A percentile compares a stretch with the other conserved stretches of the same genome.
phyloP scores from a whole-genome alignment of 352 stramenopile genomes.

The Phytophthora tentaculata region DNA sequence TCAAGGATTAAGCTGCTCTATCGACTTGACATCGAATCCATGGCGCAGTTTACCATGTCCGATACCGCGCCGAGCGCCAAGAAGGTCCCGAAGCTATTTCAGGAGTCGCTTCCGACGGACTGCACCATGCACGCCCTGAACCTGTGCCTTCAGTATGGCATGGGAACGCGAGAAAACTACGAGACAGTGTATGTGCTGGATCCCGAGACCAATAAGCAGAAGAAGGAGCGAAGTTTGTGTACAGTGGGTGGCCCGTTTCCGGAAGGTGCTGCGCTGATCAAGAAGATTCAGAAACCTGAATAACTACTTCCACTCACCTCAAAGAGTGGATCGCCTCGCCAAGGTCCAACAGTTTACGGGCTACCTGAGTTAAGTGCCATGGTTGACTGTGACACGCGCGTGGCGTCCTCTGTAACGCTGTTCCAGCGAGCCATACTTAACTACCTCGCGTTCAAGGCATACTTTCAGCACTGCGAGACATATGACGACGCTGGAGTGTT shows the following conservation, averaged over 20 bases:
- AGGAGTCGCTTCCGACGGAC: background rate
- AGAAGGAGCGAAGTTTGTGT: background rate
- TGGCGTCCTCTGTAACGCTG: background rate
- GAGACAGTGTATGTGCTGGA: background rate
- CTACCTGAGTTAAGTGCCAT: background rate
- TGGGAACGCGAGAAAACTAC: background rate
- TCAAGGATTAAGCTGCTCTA: background rate
- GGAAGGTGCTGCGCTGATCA: background rate
- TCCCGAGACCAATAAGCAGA: background rate
- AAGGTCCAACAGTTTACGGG: background rate
- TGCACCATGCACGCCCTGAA: background rate
- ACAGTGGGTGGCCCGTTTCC: background rate
- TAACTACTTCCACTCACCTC: background rate
- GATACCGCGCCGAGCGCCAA: background rate
- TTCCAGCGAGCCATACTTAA: background rate
- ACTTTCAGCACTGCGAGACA: background rate
- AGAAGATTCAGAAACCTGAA: background rate
- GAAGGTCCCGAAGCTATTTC: background rate
- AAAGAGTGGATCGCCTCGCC: background rate
- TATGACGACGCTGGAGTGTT: background rate
- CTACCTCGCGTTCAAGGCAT: background rate
- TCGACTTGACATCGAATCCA: background rate
- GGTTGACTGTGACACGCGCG: background rate
- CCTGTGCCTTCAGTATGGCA: background rate
- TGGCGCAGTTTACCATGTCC: background rate